phyloP scores from a whole-genome alignment of 768 basidiomycete genomes.

The Xerocomus spinulosus region DNA sequence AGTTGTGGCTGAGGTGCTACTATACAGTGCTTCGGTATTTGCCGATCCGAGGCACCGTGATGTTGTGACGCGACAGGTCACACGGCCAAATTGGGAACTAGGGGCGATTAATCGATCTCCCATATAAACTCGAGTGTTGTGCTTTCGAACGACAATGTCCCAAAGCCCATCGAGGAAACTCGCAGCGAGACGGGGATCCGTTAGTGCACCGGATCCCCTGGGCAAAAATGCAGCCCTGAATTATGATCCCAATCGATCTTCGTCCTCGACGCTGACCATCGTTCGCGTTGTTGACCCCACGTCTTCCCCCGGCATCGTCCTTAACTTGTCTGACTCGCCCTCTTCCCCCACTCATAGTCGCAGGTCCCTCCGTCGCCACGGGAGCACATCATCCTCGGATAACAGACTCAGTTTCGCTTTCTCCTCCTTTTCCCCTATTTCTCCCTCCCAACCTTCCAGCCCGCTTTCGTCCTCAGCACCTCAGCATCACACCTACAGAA shows the following conservation, averaged over 20 bases:
- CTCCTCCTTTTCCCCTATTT: slow-evolving; percentile 48
- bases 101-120: slow-evolving; percentile 1
- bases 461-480: slow-evolving; percentile 23
- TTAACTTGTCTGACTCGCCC: slow-evolving; percentile 26
- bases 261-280: slow-evolving; percentile 67
- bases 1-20: slow-evolving; percentile 22
- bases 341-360: slow-evolving; percentile 26
- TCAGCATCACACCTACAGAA: slow-evolving; percentile 30
- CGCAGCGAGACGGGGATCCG: slow-evolving; percentile 60
- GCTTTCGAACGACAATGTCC: slow-evolving; percentile 12
- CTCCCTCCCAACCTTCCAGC: slow-evolving; percentile 17
- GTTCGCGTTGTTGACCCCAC: slow-evolving; percentile 52
- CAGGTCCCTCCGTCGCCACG: slow-evolving; percentile 30
- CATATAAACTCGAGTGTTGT: not conserved
- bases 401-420: slow-evolving; percentile 59
- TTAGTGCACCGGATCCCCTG: slow-evolving; percentile 64
- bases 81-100: slow-evolving; percentile 3
- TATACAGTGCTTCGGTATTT: slow-evolving; percentile 20
- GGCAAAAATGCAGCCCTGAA: slow-evolving; percentile 52
- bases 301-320: slow-evolving; percentile 18
- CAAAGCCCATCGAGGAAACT: slow-evolving; percentile 31
- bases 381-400: slow-evolving; percentile 27
- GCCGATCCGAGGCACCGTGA: slow-evolving; percentile 4
- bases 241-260: slow-evolving; percentile 48
- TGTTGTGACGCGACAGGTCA: not conserved